Base-by-base conservation (phyloP, 352 stramenopile genomes). In the Phytopythium oedochilum region DNA sequence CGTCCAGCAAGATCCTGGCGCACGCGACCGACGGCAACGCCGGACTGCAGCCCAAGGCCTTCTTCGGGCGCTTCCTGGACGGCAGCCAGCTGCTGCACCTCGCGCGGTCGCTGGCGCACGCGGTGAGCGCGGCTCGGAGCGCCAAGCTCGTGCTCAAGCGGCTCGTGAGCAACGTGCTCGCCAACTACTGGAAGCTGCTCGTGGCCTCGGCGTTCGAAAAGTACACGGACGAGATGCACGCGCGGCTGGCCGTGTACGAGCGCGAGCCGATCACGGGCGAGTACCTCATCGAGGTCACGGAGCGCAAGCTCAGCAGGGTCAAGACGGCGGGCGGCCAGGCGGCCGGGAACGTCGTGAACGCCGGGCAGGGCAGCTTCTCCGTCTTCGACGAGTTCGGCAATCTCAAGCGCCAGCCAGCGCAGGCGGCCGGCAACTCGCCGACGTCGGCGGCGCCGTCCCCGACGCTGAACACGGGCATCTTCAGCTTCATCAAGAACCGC, bases 311-410 rank as follows among this genome's bases (percentile, higher is more conserved):
- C 52, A 61, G 68, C 45, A 64, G 60, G 4, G 64, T 80, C 53
- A 69, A 56, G 11, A 61, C 84, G 40, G 59, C 26, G 25, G 66
- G 70, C 28, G 57, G 68, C n/a, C 69, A 84, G 15, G 52, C 73
- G 0, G 64, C 72, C 26, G 47, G 47, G 8, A 40, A 31, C 29
- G 66, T 82, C 28, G 77, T 86, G 52, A 75, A 86, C 42, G 75
- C 71, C 48, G 74, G 78, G 6, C 74, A 88, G 26, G 74, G 73
- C 46, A 74, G 78, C 23, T 86, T 78, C 56, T 89, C 81, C 5
- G 68, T 68, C 20, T 91, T 91, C 39, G 81, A 91, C 56, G 81
- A 91, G 64, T 91, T 89, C 59, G 81, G 81, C 11, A 91, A 91
- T 54, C 68, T 91, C 35, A 90, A 87, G 59, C 76, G 78, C 45